Evolutionary conservation across 2,329 filamentous ascomycete genomes (phyloP).

Genomic region (Rutstroemia sp.): DNA sequence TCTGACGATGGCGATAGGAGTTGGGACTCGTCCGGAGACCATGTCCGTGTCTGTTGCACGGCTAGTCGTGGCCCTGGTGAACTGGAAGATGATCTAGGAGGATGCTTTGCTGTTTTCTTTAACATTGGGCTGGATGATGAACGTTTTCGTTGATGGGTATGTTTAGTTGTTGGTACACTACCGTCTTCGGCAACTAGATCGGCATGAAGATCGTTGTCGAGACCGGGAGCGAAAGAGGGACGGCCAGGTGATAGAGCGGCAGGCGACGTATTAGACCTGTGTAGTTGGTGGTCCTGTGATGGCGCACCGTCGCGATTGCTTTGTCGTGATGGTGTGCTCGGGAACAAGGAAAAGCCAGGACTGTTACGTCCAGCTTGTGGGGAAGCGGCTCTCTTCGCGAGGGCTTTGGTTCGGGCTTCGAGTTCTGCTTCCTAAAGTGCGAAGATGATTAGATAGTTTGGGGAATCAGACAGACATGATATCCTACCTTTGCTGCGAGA

Average conservation of each 20-base stretch:
- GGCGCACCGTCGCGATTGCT: conserved; percentile 11
- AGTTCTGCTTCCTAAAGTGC: conserved; percentile 32
- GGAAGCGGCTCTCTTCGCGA: conserved; percentile 39
- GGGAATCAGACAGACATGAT: conserved; percentile 9
- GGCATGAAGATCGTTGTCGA: conserved; percentile 19
- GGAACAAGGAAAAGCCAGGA: conserved; percentile 37
- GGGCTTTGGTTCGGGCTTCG: conserved; percentile 16
- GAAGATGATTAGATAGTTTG: conserved; percentile 15
- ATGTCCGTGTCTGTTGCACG: conserved; percentile 8
- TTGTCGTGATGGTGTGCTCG: conserved; percentile 20
- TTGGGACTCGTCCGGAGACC: conserved; percentile 19
- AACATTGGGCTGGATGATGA: not conserved
- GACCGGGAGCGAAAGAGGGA: conserved; percentile 21
- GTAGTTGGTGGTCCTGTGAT: conserved; percentile 15
- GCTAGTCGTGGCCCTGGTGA: conserved; percentile 1
- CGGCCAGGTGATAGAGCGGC: conserved; percentile 41
- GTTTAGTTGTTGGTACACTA: not conserved
- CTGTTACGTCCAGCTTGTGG: conserved; percentile 37
- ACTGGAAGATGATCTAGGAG: conserved; percentile 1
- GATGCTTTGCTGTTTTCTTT: not conserved
- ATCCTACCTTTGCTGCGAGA: conserved; percentile 30
- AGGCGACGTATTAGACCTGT: conserved; percentile 49
- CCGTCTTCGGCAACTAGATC: conserved; percentile 9
- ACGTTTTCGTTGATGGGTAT: not conserved
- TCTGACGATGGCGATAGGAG: conserved; percentile 19